Percentiles rank a stretch among this genome's conserved stretches.
These are phyloP conservation scores for Fusarium xyrophilum DNA, from an alignment of 2,329 filamentous ascomycete species.

Conservation along the genomic window DNA sequence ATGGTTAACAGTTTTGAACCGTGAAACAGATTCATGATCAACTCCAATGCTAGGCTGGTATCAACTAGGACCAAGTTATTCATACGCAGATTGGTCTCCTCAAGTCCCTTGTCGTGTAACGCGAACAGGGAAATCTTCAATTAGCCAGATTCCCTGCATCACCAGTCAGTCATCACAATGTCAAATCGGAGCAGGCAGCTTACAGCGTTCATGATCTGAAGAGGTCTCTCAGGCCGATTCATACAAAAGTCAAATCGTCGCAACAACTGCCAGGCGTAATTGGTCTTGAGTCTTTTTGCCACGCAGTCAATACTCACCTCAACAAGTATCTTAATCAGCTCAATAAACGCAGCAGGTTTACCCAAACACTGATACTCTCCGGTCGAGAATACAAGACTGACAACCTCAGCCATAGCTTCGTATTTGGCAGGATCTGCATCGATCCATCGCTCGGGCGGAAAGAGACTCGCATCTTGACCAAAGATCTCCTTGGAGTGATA, in stretches of 20 bases:
- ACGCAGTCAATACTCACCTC: constrained; percentile 45
- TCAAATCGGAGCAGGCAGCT: not conserved
- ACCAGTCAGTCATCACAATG: not conserved
- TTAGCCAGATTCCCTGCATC: constrained; percentile 14
- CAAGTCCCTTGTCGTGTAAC: not conserved
- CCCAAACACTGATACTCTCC: constrained; percentile 51
- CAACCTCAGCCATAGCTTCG: constrained; percentile 44
- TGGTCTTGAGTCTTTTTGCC: not conserved
- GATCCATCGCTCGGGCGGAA: constrained; percentile 50
- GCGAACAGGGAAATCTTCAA: constrained; percentile 18
- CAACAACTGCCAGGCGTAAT: constrained; percentile 1
- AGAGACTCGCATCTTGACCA: constrained; percentile 45
- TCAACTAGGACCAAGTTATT: too few species aligned
- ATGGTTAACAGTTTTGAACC: too few species aligned
- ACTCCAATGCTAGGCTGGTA: not conserved
- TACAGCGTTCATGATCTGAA: constrained; percentile 22
- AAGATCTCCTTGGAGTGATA: constrained; percentile 44
- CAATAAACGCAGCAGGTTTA: constrained; percentile 48
- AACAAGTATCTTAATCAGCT: constrained; percentile 49
- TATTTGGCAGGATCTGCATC: constrained; percentile 43
- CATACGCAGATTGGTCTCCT: accelerated
- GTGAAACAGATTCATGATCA: not conserved
- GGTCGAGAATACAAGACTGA: constrained; percentile 49
- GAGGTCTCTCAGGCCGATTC: constrained; percentile 2
- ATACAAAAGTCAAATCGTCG: constrained; percentile 26